Evolutionary conservation across 2,329 filamentous ascomycete genomes (phyloP).

Genomic region (Aspergillus floridensis): DNA sequence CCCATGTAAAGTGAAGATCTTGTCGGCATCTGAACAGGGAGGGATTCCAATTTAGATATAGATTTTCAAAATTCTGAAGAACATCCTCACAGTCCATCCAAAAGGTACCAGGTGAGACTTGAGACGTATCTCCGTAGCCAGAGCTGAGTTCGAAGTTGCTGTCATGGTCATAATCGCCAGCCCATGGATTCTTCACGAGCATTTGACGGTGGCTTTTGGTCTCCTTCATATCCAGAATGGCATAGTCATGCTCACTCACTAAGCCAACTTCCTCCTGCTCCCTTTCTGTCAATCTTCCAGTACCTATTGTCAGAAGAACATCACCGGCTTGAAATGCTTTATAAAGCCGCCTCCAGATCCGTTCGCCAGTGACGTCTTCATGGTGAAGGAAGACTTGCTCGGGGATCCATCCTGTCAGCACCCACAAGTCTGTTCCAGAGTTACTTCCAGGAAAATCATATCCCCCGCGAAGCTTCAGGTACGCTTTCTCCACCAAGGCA

Average conservation of each 20-base stretch:
- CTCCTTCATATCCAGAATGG: conserved; percentile 75
- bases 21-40: conserved; percentile 75
- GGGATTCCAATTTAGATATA: conserved; percentile 98
- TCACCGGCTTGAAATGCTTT: conserved; percentile 73
- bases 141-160: conserved; percentile 23
- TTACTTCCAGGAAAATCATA: conserved; percentile 99
- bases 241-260: conserved; percentile 90
- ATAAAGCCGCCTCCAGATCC: conserved; percentile 75
- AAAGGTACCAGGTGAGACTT: conserved; percentile 68
- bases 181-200: conserved; percentile 95
- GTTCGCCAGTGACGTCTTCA: conserved; percentile 72
- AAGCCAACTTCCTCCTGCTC: conserved; percentile 81
- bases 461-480: conserved; percentile 88
- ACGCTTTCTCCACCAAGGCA: conserved; percentile 90
- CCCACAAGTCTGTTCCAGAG: conserved; percentile 90
- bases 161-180: conserved; percentile 58
- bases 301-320: conserved; percentile 85
- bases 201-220: conserved; percentile 62
- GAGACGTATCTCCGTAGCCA: conserved; percentile 13
- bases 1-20: conserved; percentile 89
- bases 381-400: conserved; percentile 91
- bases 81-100: conserved; percentile 91
- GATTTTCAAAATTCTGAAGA: conserved; percentile 86
- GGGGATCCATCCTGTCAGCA: conserved; percentile 92
- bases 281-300: conserved; percentile 71